Percentiles rank a stretch among this genome's conserved stretches.
Conservation (phyloP, 2,329 filamentous ascomycete genomes). For the Cytospora piceicola region DNA sequence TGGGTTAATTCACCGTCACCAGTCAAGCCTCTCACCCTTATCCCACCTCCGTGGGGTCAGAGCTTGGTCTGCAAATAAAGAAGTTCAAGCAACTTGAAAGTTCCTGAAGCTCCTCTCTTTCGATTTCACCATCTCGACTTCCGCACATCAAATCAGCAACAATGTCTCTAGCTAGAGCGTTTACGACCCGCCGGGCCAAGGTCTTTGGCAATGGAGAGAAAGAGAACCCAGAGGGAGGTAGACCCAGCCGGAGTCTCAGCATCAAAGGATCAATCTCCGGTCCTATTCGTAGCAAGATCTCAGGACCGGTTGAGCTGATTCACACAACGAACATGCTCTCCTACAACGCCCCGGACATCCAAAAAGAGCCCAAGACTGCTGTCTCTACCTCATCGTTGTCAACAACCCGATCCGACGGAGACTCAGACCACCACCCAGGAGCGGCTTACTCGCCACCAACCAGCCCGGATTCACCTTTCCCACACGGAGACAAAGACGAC, state of each 20-base stretch:
- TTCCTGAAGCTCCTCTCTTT: no score
- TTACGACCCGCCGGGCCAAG: slow-evolving; percentile 69
- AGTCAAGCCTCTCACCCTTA: background rate
- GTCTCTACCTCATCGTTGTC: slow-evolving; percentile 56
- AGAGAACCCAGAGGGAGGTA: slow-evolving; percentile 36
- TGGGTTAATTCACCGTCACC: background rate
- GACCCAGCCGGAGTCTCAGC: slow-evolving; percentile 55
- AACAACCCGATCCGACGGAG: slow-evolving; percentile 65
- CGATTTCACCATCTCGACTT: background rate
- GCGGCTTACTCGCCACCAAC: slow-evolving; percentile 65
- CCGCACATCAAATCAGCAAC: slow-evolving; percentile 16
- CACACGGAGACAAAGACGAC: slow-evolving; percentile 33
- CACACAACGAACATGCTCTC: slow-evolving; percentile 97
- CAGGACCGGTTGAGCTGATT: slow-evolving; percentile 80
- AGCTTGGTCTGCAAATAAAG: background rate
- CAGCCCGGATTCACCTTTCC: slow-evolving; percentile 66
- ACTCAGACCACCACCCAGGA: slow-evolving; percentile 69
- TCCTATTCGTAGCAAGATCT: slow-evolving; percentile 74
- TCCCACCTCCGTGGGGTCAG: background rate
- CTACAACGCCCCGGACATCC: slow-evolving; percentile 89
- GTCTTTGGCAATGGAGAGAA: slow-evolving; percentile 48
- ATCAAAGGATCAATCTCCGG: slow-evolving; percentile 49
- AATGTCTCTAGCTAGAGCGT: slow-evolving; percentile 66
- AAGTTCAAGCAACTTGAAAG: background rate
- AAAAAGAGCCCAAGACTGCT: slow-evolving; percentile 46